These are phyloP conservation scores for Fusarium humuli DNA, from an alignment of 2,329 filamentous ascomycete species.

Conservation along the genomic window DNA sequence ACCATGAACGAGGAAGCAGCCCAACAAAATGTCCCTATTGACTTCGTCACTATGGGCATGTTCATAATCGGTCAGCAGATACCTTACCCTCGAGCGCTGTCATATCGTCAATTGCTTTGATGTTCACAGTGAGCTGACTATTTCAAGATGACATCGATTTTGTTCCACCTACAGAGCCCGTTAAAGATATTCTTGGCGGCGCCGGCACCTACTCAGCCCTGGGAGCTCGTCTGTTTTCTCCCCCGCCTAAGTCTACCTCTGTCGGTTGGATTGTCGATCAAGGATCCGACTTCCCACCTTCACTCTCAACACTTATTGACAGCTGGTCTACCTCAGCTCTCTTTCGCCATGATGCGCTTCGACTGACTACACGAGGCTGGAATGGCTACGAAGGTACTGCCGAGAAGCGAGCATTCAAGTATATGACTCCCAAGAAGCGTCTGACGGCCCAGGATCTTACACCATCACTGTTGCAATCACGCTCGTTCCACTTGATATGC, in stretches of 20 bases:
- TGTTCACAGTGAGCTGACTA: constrained; percentile 17
- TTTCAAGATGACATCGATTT: constrained; percentile 89
- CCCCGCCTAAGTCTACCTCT: constrained; percentile 69
- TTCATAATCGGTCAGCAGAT: constrained; percentile 73
- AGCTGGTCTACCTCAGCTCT: constrained; percentile 82
- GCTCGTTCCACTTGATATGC: constrained; percentile 89
- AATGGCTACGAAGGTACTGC: constrained; percentile 84
- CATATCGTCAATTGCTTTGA: background rate
- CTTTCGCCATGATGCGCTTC: constrained; percentile 72
- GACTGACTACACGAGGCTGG: constrained; percentile 89
- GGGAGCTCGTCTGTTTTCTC: constrained; percentile 89
- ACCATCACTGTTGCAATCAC: constrained; percentile 73
- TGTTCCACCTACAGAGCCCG: constrained; percentile 73
- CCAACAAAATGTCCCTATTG: constrained; percentile 52
- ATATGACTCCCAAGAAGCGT: constrained; percentile 86
- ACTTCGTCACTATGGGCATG: constrained; percentile 79
- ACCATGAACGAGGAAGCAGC: background rate
- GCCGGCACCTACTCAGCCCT: constrained; percentile 88
- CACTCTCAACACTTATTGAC: constrained; percentile 71
- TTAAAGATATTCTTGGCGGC: constrained; percentile 84
- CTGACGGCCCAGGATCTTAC: constrained; percentile 79
- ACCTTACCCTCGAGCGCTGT: background rate
- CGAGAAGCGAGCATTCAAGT: constrained; percentile 82
- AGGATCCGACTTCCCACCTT: constrained; percentile 84
- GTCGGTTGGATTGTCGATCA: constrained; percentile 94